Percentiles rank a stretch among this genome's conserved stretches.
phyloP scores from a whole-genome alignment of 2,329 filamentous ascomycete genomes.

The Fusarium devonianum region DNA sequence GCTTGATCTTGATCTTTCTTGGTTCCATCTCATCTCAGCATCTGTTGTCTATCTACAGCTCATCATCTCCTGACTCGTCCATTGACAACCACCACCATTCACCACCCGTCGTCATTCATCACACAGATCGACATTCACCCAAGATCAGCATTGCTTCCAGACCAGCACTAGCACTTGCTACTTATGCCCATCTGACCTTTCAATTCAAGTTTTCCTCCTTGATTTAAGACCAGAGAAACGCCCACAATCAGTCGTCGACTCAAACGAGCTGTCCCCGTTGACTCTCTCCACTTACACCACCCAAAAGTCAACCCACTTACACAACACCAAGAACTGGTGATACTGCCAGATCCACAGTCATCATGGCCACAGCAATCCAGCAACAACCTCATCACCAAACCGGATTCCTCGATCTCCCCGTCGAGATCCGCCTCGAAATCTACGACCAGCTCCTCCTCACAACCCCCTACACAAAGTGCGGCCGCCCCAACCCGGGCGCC shows the following conservation, averaged over 20 bases:
- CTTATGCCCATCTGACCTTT: conserved; percentile 3
- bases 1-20: conserved; percentile 1
- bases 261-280: no score
- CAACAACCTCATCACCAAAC: conserved; percentile 29
- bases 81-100: conserved; percentile 5
- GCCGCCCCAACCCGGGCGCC: conserved; percentile 23
- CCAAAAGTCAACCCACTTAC: neutral
- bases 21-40: conserved; percentile 11
- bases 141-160: conserved; percentile 19
- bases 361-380: conserved; percentile 33
- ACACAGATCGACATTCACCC: conserved; percentile 24
- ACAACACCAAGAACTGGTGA: neutral
- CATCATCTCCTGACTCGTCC: conserved; percentile 5
- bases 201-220: conserved; percentile 23
- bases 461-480: conserved; percentile 40
- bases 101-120: no score
- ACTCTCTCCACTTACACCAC: conserved; percentile 7
- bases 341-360: conserved; percentile 20
- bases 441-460: conserved; percentile 53
- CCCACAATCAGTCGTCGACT: conserved; percentile 8
- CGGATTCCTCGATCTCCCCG: conserved; percentile 51
- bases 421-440: conserved; percentile 57
- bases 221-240: conserved; percentile 15
- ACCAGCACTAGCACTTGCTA: conserved; percentile 9
- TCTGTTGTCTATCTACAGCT: conserved; percentile 14